These are phyloP conservation scores for Metschnikowia koreensis DNA, from an alignment of 805 yeast species.

Conservation along the genomic window DNA sequence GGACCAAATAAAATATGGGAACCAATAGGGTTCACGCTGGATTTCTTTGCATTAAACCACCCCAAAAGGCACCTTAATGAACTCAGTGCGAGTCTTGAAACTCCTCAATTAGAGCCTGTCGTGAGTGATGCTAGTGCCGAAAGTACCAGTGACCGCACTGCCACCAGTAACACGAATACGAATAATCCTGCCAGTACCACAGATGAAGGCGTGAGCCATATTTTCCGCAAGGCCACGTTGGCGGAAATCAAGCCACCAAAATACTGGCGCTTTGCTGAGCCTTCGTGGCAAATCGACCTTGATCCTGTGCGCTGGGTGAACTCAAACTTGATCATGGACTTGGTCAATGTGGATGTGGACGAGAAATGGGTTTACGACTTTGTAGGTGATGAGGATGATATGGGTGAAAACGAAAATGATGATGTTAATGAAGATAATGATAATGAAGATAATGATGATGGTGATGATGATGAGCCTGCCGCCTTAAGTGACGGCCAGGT, in stretches of 20 bases:
- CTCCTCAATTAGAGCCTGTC: neutral
- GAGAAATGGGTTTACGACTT: slow-evolving; percentile 86
- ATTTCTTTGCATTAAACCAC: slow-evolving; percentile 50
- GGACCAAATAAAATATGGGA: slow-evolving; percentile 59
- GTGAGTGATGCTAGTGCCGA: slow-evolving; percentile 1
- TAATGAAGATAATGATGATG: no score
- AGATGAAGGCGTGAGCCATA: neutral
- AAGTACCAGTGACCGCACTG: neutral
- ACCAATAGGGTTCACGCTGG: slow-evolving; percentile 54
- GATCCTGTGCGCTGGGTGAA: slow-evolving; percentile 64
- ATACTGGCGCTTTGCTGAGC: slow-evolving; percentile 52
- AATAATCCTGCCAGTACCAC: neutral
- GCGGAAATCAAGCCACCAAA: slow-evolving; percentile 53
- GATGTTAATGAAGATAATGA: no score
- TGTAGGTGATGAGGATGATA: no score
- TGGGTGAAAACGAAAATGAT: no score
- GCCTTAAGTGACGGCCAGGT: slow-evolving; percentile 33
- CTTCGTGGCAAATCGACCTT: slow-evolving; percentile 66
- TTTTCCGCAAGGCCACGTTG: slow-evolving; percentile 20
- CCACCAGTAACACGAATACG: neutral
- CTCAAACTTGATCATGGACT: slow-evolving; percentile 45
- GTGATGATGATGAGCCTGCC: slow-evolving; percentile 14
- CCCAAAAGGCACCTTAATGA: slow-evolving; percentile 21
- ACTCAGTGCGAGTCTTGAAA: slow-evolving; percentile 6
- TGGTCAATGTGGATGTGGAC: slow-evolving; percentile 63